Evolutionary conservation across 345 rosid genomes (phyloP), one percentile per base, ranked within the genome.

Genomic region (Bruguiera gymnorhiza): DNA sequence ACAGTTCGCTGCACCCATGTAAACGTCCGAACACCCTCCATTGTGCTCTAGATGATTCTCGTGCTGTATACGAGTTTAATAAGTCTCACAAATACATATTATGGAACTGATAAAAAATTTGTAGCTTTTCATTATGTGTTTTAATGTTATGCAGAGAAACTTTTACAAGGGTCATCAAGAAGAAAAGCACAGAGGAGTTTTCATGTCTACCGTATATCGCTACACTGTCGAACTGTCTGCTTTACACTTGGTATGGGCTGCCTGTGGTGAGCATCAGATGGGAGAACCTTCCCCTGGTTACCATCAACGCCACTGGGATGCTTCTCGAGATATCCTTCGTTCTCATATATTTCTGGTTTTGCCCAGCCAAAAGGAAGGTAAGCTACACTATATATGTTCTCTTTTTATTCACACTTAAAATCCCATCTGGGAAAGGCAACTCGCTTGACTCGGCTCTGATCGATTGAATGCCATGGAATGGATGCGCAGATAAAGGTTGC

Each of bases 181-280:
- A 81, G 86, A 88, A 78, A 82, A 89, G 85, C 77, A 88, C 89
- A 0, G 95, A 83, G 66, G 87, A 81, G 78, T 94, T 87, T 72
- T 91, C 98, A 62, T 88, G 93, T 72, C 5, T 94, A 51, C 98
- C 97, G 43, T 94, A 91, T 80, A 71, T 83, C 20, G 69, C 83
- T 60, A 76, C 97, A 26, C 82, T 89, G 6, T 67, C 82, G 34
- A 89, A 86, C 68, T 94, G 98, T 73, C 84, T 94, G 30, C 72
- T 94, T 0, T 89, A 83, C 70, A 88, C 89, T 59, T 89, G 96
- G 96, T 94, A 94, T 37, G 98, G 92, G 26, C 62, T 87, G 75
- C 98, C 98, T 0, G 62, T 89, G 13, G 97, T 91, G 34, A 94
- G 97, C 86, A 62, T 75, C 83, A 69, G 59, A 70, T 91, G 93